These are phyloP conservation scores for Phytophthora ohioensis DNA, from an alignment of 352 stramenopile genomes.

Conservation along the genomic window DNA sequence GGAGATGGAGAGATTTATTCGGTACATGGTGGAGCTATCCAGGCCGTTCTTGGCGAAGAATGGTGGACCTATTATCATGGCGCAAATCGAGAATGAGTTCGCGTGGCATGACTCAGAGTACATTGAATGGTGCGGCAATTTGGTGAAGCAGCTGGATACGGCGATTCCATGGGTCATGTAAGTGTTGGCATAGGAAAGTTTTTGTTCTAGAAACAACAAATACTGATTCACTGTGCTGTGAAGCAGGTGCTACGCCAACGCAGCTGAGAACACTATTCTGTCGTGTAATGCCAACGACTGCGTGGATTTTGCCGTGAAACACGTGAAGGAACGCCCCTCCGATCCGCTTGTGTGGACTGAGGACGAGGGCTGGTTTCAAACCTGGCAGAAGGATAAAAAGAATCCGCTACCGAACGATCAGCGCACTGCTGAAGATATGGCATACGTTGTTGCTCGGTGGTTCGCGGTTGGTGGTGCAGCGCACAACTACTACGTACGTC, in stretches of 20 bases:
- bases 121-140: constrained; percentile 61
- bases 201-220: neutral
- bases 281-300: constrained; percentile 78
- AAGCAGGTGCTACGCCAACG: constrained; percentile 66
- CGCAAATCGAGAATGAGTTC: constrained; percentile 81
- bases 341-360: constrained; percentile 82
- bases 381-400: constrained; percentile 54
- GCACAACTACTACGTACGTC: constrained; percentile 80
- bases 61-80: constrained; percentile 77
- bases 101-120: constrained; percentile 58
- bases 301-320: constrained; percentile 60
- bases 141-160: constrained; percentile 62
- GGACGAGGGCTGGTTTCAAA: constrained; percentile 80
- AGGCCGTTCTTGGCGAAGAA: constrained; percentile 68
- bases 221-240: neutral
- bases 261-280: constrained; percentile 71
- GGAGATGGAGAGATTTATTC: constrained; percentile 73
- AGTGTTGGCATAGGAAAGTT: constrained; percentile 7
- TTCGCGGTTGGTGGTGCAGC: constrained; percentile 68
- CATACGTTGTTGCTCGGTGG: constrained; percentile 72
- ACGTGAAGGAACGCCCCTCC: constrained; percentile 46
- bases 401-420: constrained; percentile 51
- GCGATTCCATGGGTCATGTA: constrained; percentile 83
- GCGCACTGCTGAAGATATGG: constrained; percentile 56
- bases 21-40: constrained; percentile 69